Percentiles rank a stretch among this genome's conserved stretches.
These are phyloP conservation scores for Ustilago sp. DNA, from an alignment of 1,284 basidiomycete species.

Conservation along the genomic window DNA sequence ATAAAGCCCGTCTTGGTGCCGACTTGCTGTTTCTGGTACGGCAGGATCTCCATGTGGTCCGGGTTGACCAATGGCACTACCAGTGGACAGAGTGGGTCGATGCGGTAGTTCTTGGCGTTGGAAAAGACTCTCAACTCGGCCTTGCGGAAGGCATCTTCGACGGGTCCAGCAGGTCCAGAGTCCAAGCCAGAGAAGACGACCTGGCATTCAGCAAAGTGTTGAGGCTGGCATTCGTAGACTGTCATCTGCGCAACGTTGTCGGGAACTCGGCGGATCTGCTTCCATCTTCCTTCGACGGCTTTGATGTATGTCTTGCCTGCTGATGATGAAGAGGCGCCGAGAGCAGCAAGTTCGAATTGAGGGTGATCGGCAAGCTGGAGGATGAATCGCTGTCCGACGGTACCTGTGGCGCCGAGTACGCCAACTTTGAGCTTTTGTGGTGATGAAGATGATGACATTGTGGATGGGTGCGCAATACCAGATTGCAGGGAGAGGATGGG, in stretches of 20 bases:
- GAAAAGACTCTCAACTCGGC: slow-evolving; percentile 95
- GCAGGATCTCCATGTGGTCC: slow-evolving; percentile 84
- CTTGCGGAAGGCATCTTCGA: slow-evolving; percentile 86
- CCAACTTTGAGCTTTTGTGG: slow-evolving; percentile 80
- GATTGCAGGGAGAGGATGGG: slow-evolving; percentile 1
- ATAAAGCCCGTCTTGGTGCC: slow-evolving; percentile 84
- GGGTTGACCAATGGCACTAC: slow-evolving; percentile 97
- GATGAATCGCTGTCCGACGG: slow-evolving; percentile 77
- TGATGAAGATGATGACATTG: slow-evolving; percentile 20
- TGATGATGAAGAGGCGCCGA: slow-evolving; percentile 90
- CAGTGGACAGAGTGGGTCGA: slow-evolving; percentile 94
- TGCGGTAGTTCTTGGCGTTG: slow-evolving; percentile 95
- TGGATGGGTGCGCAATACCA: not conserved
- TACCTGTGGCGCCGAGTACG: slow-evolving; percentile 92
- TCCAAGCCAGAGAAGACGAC: slow-evolving; percentile 96
- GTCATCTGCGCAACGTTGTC: slow-evolving; percentile 76
- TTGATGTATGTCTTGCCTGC: slow-evolving; percentile 85
- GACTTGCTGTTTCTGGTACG: slow-evolving; percentile 78
- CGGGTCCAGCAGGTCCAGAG: slow-evolving; percentile 91
- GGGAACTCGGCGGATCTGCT: slow-evolving; percentile 85
- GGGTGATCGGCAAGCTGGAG: slow-evolving; percentile 88
- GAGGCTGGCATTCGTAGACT: slow-evolving; percentile 83
- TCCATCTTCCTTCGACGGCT: slow-evolving; percentile 82
- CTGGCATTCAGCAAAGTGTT: slow-evolving; percentile 83
- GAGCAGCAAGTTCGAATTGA: slow-evolving; percentile 85